Evolutionary conservation across 2,329 filamentous ascomycete genomes (phyloP).

Genomic region (Trichoderma harzianum): DNA sequence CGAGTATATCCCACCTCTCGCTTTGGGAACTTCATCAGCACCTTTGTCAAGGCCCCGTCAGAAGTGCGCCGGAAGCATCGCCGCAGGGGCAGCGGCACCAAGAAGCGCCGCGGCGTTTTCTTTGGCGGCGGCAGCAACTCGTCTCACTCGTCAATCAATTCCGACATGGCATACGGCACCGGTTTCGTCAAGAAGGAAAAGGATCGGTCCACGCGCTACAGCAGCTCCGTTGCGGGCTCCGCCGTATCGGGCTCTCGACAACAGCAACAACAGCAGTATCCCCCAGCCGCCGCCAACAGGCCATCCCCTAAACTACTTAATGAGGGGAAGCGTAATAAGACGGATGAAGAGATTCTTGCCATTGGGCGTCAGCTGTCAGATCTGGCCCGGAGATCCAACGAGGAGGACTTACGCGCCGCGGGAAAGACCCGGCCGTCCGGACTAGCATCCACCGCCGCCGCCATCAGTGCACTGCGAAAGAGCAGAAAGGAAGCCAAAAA

Average conservation of each 20-base stretch:
- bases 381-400: constrained; percentile 50
- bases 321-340: constrained; percentile 35
- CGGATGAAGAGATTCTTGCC: constrained; percentile 56
- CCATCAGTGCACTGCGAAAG: constrained; percentile 41
- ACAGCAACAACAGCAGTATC: not conserved
- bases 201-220: constrained; percentile 29
- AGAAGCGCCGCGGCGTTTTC: constrained; percentile 52
- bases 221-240: constrained; percentile 21
- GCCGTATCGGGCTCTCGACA: not conserved
- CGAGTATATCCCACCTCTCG: constrained; percentile 46
- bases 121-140: constrained; percentile 57
- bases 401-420: constrained; percentile 44
- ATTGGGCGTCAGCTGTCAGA: constrained; percentile 54
- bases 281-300: not conserved
- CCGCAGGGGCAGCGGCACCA: constrained; percentile 42
- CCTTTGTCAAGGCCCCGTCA: constrained; percentile 62
- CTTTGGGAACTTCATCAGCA: constrained; percentile 53
- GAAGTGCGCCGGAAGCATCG: constrained; percentile 46
- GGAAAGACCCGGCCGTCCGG: constrained; percentile 30
- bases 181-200: constrained; percentile 50
- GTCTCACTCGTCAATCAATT: constrained; percentile 65
- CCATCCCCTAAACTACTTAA: not conserved
- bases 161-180: constrained; percentile 64
- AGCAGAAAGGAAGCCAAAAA: constrained; percentile 34
- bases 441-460: constrained; percentile 39